phyloP scores from a whole-genome alignment of 192 early-diverging fungal genomes.

The Gonapodya prolifera region DNA sequence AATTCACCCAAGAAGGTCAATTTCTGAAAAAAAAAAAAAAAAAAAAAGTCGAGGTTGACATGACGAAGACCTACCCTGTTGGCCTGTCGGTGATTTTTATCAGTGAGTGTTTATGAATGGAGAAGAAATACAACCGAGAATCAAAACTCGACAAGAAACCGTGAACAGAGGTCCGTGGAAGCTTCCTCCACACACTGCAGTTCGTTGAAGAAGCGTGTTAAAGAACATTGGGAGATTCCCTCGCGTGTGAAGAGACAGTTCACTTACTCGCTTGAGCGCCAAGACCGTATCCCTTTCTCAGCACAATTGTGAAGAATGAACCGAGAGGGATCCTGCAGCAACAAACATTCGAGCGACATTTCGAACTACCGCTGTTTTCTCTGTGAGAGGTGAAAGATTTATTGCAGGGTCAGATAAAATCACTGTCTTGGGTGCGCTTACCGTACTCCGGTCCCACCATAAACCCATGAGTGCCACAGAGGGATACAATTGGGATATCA shows the following conservation, averaged over 20 bases:
- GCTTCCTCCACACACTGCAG: constrained; percentile 9
- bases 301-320: constrained; percentile 7
- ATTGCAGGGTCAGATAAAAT: background rate
- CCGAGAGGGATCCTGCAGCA: background rate
- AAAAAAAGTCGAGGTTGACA: no score
- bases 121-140: no score
- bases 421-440: background rate
- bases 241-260: no score
- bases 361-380: constrained; percentile 13
- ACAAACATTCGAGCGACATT: constrained; percentile 11
- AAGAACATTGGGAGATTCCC: no score
- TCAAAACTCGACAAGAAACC: constrained; percentile 10
- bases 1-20: no score
- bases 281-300: constrained; percentile 14
- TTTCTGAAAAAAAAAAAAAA: no score
- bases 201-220: no score
- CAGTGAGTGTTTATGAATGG: no score
- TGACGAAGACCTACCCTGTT: background rate
- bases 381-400: background rate
- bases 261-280: constrained; percentile 15
- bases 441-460: constrained; percentile 15
- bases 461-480: constrained; percentile 20
- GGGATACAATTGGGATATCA: constrained; percentile 9
- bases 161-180: constrained; percentile 11
- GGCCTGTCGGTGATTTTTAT: no score